phyloP scores from a whole-genome alignment of 139 green algal genomes.

The Pseudopediastrum boryanum region DNA sequence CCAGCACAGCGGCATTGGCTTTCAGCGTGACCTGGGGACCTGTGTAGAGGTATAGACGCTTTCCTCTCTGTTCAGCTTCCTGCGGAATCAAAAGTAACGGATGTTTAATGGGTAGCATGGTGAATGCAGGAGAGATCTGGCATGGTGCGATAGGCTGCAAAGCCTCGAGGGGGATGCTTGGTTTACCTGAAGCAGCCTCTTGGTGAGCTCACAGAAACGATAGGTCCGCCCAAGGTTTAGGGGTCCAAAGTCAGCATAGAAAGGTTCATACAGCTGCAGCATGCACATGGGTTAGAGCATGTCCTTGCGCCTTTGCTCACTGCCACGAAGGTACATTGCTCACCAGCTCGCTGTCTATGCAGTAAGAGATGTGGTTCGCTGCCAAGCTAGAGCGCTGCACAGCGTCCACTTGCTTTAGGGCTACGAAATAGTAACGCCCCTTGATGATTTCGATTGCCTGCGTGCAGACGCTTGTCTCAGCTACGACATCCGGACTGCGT shows the following conservation, averaged over 20 bases:
- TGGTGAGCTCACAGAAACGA: constrained; percentile 76
- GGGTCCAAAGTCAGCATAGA: constrained; percentile 92
- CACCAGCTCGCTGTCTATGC: constrained; percentile 74
- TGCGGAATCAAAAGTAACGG: constrained; percentile 24
- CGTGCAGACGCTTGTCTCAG: too few relatives aligned
- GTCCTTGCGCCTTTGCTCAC: not conserved
- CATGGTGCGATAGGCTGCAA: not conserved
- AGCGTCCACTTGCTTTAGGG: constrained; percentile 44
- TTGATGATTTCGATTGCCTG: constrained; percentile 69
- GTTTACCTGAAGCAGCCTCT: constrained; percentile 67
- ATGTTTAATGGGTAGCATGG: not conserved
- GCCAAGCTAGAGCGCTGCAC: constrained; percentile 40
- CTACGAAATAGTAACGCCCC: constrained; percentile 64
- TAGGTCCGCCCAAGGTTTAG: constrained; percentile 86
- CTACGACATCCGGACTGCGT: too few relatives aligned
- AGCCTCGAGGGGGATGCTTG: not conserved
- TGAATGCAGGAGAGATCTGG: not conserved
- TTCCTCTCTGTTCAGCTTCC: constrained; percentile 60
- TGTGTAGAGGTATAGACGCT: constrained; percentile 71
- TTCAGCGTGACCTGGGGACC: constrained; percentile 65
- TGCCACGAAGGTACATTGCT: constrained; percentile 1
- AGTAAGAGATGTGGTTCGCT: constrained; percentile 55
- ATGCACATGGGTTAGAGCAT: not conserved
- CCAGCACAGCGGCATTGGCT: constrained; percentile 86
- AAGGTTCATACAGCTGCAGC: constrained; percentile 87